A percentile compares a stretch with the other conserved stretches of the same genome.
Conservation (phyloP, 1,284 basidiomycete genomes). For the Cutaneotrichosporon cutaneum region DNA sequence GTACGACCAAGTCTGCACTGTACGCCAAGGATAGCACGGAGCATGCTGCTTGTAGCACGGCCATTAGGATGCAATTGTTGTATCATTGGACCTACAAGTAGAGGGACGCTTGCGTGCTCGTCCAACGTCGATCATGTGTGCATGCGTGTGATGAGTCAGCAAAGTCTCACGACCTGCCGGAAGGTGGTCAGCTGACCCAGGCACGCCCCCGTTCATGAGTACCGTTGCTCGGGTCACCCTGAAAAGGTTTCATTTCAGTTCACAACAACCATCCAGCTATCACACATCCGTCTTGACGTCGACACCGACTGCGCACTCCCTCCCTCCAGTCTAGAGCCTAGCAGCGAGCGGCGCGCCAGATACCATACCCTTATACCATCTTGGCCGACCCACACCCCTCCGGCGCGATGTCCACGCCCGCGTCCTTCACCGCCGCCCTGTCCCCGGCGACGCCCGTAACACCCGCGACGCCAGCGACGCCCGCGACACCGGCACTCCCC, state of each 20-base stretch:
- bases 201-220: not conserved
- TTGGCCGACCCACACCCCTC: not conserved
- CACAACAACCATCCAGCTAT: not conserved
- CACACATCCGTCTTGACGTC: not conserved
- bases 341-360: not conserved
- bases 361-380: not conserved
- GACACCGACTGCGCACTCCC: not conserved
- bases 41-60: not conserved
- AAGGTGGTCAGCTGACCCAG: not conserved
- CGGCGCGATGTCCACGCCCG: not conserved
- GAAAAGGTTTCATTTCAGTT: not conserved
- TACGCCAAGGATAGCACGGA: not conserved
- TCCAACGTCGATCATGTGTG: not conserved
- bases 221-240: not conserved
- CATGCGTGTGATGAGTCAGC: not conserved
- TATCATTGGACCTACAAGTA: not conserved
- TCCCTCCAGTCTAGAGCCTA: not conserved
- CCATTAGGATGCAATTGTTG: not conserved
- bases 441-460: not conserved
- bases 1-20: not conserved
- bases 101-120: not conserved
- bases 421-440: not conserved
- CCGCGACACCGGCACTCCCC: not conserved
- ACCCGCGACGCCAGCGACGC: not conserved
- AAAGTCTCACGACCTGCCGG: not conserved